Conservation (phyloP, 2,329 filamentous ascomycete species). For the Beauveria bassiana region DNA sequence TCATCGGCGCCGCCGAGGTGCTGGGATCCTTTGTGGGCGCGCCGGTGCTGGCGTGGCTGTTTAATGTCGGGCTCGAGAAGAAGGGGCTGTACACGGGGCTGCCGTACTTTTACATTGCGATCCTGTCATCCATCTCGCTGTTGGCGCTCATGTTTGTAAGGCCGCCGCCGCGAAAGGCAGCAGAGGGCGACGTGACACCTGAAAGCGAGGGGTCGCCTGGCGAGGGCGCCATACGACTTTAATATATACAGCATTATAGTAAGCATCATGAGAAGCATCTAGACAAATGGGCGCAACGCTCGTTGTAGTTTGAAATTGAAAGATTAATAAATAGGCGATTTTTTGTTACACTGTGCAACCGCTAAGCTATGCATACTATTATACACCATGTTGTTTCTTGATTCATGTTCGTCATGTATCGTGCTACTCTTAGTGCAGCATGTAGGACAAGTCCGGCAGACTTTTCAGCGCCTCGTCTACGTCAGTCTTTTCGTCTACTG, state of each 20-base stretch:
- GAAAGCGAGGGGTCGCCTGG: slow-evolving; percentile 15
- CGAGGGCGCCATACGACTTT: slow-evolving; percentile 9
- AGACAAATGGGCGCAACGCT: not conserved
- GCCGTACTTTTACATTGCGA: slow-evolving; percentile 32
- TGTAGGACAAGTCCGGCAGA: slow-evolving; percentile 13
- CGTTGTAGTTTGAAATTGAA: not conserved
- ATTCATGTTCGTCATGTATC: not conserved
- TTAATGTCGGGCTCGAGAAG: slow-evolving; percentile 27
- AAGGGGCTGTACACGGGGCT: slow-evolving; percentile 30
- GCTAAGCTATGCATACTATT: not conserved
- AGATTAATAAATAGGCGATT: not conserved
- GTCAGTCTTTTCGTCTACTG: not conserved
- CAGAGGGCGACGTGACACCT: slow-evolving; percentile 12
- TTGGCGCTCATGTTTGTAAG: slow-evolving; percentile 24
- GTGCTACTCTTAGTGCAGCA: slow-evolving; percentile 5
- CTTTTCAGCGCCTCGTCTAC: slow-evolving; percentile 1
- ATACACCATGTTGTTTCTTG: not conserved
- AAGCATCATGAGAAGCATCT: not conserved
- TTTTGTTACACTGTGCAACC: not conserved
- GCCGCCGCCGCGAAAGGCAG: slow-evolving; percentile 18
- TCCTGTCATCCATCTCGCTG: slow-evolving; percentile 22
- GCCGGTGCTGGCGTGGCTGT: slow-evolving; percentile 31
- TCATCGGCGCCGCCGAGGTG: slow-evolving; percentile 33
- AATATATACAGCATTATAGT: not conserved
- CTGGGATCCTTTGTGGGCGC: slow-evolving; percentile 32